A percentile compares a stretch with the other conserved stretches of the same genome.
Evolutionary conservation across 2,329 filamentous ascomycete species (phyloP).

Genomic region (Grosmannia clavigera): DNA sequence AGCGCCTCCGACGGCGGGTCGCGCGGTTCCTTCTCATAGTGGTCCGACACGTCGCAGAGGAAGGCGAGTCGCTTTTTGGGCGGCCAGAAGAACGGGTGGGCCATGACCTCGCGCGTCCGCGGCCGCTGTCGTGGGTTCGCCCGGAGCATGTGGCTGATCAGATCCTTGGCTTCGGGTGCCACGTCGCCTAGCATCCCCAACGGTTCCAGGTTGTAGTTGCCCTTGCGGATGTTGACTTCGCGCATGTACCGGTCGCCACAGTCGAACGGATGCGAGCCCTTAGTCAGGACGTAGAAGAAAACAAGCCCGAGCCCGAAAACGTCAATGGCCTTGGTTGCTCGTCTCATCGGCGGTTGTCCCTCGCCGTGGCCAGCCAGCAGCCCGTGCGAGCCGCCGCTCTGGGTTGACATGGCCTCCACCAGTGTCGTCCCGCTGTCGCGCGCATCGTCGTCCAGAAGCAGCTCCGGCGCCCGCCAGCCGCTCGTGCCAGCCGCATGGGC

Average conservation of each 20-base stretch:
- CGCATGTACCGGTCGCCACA: slow-evolving; percentile 90
- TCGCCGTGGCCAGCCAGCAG: slow-evolving; percentile 25
- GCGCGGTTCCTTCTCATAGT: slow-evolving; percentile 84
- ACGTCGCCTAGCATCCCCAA: slow-evolving; percentile 71
- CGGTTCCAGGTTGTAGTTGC: slow-evolving; percentile 58
- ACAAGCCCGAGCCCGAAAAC: slow-evolving; percentile 95
- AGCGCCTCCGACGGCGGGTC: slow-evolving; percentile 67
- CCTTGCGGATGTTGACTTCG: slow-evolving; percentile 94
- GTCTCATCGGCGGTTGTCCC: slow-evolving; percentile 43
- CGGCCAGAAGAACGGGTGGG: slow-evolving; percentile 95
- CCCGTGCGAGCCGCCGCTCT: slow-evolving; percentile 35
- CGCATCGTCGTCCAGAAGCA: slow-evolving; percentile 69
- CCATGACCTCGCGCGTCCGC: slow-evolving; percentile 65
- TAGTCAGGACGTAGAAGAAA: slow-evolving; percentile 98
- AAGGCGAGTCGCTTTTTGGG: slow-evolving; percentile 81
- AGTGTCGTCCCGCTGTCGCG: slow-evolving; percentile 32
- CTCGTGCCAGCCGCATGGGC: slow-evolving; percentile 87
- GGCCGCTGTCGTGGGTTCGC: slow-evolving; percentile 48
- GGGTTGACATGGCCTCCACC: slow-evolving; percentile 35
- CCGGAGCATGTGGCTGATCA: slow-evolving; percentile 69
- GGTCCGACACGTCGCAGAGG: slow-evolving; percentile 91
- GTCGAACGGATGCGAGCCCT: slow-evolving; percentile 85
- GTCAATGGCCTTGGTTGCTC: slow-evolving; percentile 90
- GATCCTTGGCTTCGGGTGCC: slow-evolving; percentile 72
- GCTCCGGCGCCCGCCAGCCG: slow-evolving; percentile 91